phyloP scores from a whole-genome alignment of 1,284 basidiomycete species.

The Coriolopsis trogii region DNA sequence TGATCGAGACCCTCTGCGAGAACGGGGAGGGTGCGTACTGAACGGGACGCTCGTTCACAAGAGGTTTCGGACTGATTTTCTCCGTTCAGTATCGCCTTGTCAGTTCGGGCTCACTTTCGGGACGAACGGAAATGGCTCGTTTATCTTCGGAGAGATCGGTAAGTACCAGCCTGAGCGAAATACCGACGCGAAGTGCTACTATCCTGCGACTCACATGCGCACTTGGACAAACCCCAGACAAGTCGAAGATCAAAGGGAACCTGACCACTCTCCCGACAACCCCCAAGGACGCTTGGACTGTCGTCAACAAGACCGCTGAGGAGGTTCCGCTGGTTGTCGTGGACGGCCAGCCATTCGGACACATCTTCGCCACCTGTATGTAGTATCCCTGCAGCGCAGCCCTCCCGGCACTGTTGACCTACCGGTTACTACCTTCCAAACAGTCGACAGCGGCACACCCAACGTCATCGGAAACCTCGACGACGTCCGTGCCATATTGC shows the following conservation, averaged over 20 bases:
- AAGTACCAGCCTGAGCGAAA: background rate
- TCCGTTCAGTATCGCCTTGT: constrained; percentile 12
- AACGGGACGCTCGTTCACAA: background rate
- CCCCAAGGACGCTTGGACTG: background rate
- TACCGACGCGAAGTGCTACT: background rate
- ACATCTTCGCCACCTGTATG: constrained; percentile 7
- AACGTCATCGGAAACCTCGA: constrained; percentile 18
- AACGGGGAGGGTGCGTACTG: constrained; percentile 7
- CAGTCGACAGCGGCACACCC: constrained; percentile 19
- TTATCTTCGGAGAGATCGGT: constrained; percentile 15
- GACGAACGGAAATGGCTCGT: constrained; percentile 2
- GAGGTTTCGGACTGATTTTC: background rate
- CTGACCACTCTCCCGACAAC: constrained; percentile 10
- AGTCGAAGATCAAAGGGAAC: constrained; percentile 6
- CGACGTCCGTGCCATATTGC: constrained; percentile 4
- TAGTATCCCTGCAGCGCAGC: background rate
- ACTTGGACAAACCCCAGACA: background rate
- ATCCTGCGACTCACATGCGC: background rate
- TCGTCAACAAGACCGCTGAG: constrained; percentile 6
- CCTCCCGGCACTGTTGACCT: background rate
- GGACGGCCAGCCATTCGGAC: constrained; percentile 11
- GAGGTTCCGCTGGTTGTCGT: constrained; percentile 10
- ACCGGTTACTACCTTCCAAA: background rate
- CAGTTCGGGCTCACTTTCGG: constrained; percentile 9
- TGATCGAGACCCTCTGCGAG: constrained; percentile 13